Evolutionary conservation across 1,284 basidiomycete species (phyloP).

Genomic region (Marasmius sp.): DNA sequence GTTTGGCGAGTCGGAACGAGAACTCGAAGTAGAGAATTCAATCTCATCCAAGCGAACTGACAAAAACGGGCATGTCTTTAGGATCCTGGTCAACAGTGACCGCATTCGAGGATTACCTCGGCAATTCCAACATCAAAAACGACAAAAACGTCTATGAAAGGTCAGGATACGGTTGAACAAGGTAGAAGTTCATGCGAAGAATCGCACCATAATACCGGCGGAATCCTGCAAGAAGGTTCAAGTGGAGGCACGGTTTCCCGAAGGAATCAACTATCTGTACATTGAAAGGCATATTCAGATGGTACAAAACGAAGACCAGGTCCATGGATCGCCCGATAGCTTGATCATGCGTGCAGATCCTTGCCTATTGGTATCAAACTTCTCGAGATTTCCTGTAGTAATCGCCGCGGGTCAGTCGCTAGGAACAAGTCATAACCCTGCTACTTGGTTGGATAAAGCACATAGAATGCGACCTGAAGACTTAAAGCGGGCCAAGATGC

Average conservation of each 20-base stretch:
- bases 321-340: conserved; percentile 17
- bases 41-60: not conserved
- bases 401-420: too few relatives aligned
- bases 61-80: conserved; percentile 10
- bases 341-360: conserved; percentile 10
- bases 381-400: too few relatives aligned
- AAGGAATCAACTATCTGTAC: not conserved
- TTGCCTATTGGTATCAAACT: too few relatives aligned
- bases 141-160: not conserved
- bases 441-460: too few relatives aligned
- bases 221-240: not conserved
- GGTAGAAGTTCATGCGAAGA: not conserved
- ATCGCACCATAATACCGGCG: conserved; percentile 11
- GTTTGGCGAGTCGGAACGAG: conserved; percentile 20
- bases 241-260: not conserved
- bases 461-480: too few relatives aligned
- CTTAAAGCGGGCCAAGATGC: too few relatives aligned
- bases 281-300: not conserved
- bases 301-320: conserved; percentile 7
- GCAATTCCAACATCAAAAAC: not conserved
- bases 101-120: conserved; percentile 2
- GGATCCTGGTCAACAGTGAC: not conserved
- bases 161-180: not conserved
- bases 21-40: conserved; percentile 8
- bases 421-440: too few relatives aligned